Base-by-base conservation (phyloP, 2,329 filamentous ascomycete species). In the Cladophialophora bantiana region DNA sequence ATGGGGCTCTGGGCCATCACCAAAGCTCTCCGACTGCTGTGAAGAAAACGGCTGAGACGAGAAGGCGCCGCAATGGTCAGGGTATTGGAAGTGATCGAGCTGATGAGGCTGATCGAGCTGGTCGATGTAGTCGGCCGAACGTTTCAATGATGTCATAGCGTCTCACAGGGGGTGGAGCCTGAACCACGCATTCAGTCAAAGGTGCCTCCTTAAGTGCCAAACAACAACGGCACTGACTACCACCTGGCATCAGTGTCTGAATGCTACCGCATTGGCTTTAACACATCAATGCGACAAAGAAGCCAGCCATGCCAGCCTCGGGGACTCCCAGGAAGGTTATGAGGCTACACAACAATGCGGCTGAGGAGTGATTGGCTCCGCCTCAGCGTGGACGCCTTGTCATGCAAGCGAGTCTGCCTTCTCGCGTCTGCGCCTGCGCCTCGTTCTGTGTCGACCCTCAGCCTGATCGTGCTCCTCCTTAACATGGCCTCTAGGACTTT, bases 131-230 rank as follows among this genome's bases (percentile, higher is more conserved):
- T 58, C 32, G 13, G 26, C 35, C 1, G 55, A n/a, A 1, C 55
- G 55, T n/a, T 58, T 58, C 26, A 42, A 40, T 58, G 55, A 58
- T 38, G 55, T 58, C 55, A 58, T 58, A 9, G 7, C 42, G n/a
- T n/a, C n/a, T n/a, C n/a, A n/a, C n/a, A n/a, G n/a, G n/a, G n/a
- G n/a, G n/a, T n/a, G n/a, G n/a, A n/a, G n/a, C n/a, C n/a, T n/a
- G n/a, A n/a, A n/a, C n/a, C n/a, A n/a, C n/a, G n/a, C n/a, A n/a
- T n/a, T n/a, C n/a, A n/a, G n/a, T n/a, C n/a, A 26, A 26, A 26
- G 20, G 7, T 50, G 4, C 26, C 13, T 40, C 38, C 10, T 20
- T 20, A n/a, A 6, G 6, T 3, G 26, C 45, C n/a, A n/a, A 26
- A 50, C 20, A 3, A 12, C 10, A 26, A 7, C 26, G 4, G 13